Percentiles rank a stretch among this genome's conserved stretches.
phyloP scores from a whole-genome alignment of 148 eudicot species.

The Persicaria maculosa region DNA sequence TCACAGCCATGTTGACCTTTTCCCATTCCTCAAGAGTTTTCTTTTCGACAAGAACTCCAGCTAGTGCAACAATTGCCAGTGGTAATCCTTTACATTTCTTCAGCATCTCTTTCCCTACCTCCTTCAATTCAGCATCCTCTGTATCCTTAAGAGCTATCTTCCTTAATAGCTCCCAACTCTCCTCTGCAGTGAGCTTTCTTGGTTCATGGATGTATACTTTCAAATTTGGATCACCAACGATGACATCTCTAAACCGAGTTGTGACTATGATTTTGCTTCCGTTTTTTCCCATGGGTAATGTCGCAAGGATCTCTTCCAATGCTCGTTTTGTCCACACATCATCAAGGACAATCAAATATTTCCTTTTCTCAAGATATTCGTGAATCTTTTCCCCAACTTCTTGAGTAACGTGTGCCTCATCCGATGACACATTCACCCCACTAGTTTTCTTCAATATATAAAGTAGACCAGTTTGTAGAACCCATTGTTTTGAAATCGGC shows the following conservation, averaged over 20 bases:
- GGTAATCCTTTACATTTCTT: conserved; percentile 12
- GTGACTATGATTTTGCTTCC: neutral
- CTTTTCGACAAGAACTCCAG: conserved; percentile 19
- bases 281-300: neutral
- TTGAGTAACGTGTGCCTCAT: no score
- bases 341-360: conserved; percentile 3
- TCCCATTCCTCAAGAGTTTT: conserved; percentile 19
- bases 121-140: neutral
- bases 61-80: conserved; percentile 17
- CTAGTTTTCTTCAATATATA: no score
- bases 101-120: conserved; percentile 21
- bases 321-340: conserved; percentile 13
- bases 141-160: conserved; percentile 7
- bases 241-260: neutral
- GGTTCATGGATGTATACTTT: conserved; percentile 1
- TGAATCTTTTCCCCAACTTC: no score
- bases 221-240: neutral
- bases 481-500: neutral
- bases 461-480: no score
- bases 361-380: no score
- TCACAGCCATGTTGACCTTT: conserved; percentile 6
- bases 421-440: no score
- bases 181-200: conserved; percentile 8
- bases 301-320: neutral
- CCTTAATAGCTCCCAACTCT: conserved; percentile 15